A percentile compares a stretch with the other conserved stretches of the same genome.
These are phyloP conservation scores for Morella rubra DNA, from an alignment of 306 rosid genomes.

Conservation along the genomic window DNA sequence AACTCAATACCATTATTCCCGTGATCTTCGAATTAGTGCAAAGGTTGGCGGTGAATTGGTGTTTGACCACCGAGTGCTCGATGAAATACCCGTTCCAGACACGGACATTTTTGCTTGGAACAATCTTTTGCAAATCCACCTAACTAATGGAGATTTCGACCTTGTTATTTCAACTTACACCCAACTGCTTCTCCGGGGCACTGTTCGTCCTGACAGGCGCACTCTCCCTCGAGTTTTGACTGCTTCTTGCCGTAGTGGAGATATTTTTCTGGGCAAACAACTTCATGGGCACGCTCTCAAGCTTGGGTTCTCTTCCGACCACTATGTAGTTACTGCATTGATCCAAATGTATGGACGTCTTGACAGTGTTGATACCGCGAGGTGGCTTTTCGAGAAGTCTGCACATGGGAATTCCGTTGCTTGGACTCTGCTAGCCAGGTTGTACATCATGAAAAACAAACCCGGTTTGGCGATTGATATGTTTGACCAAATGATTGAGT, in stretches of 20 bases:
- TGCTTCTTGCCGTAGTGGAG: constrained; percentile 47
- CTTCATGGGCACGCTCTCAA: constrained; percentile 60
- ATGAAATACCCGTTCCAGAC: constrained; percentile 53
- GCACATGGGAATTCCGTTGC: constrained; percentile 39
- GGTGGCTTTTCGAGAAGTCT: constrained; percentile 43
- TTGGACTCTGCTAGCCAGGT: constrained; percentile 64
- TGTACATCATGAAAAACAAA: constrained; percentile 43
- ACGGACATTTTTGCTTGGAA: constrained; percentile 74
- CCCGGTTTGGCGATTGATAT: constrained; percentile 44
- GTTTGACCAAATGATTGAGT: constrained; percentile 48
- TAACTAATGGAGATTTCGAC: constrained; percentile 35
- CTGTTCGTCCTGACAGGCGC: constrained; percentile 49
- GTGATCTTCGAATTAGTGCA: neutral
- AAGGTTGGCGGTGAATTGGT: neutral
- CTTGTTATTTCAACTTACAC: constrained; percentile 40
- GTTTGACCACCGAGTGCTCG: constrained; percentile 41
- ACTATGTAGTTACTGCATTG: constrained; percentile 48
- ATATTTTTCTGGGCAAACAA: constrained; percentile 50
- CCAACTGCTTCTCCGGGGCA: constrained; percentile 56
- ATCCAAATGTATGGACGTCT: constrained; percentile 61
- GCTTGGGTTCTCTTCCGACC: constrained; percentile 48
- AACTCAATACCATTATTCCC: constrained; percentile 14
- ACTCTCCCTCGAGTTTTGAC: constrained; percentile 64
- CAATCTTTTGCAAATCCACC: constrained; percentile 57
- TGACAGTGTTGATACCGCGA: constrained; percentile 41